Evolutionary conservation across 495 filamentous ascomycete genomes (phyloP), one percentile per base, ranked within the genome.

Genomic region (Cercophora scortea): DNA sequence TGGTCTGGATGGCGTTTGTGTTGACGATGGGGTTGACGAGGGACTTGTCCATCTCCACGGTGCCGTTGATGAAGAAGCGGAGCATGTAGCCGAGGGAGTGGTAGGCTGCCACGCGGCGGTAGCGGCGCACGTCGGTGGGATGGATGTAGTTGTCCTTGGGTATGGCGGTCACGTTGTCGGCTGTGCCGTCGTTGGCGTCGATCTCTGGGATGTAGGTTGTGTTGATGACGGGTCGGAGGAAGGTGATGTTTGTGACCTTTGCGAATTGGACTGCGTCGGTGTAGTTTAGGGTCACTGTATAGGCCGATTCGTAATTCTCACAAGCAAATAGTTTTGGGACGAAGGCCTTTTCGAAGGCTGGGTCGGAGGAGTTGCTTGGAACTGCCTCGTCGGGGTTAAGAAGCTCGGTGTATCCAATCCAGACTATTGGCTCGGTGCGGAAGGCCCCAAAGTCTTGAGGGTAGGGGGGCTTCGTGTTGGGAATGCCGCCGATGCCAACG

Each of bases 321-420:
- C 67, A 72, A 13, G 56, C 69, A 35, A 72, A 64, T 3, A 69
- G 54, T 47, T 69, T 66, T n/a, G 67, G 66, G 18, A 62, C 53
- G 41, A 68, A 70, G 17, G 64, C 52, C 0, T 58, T 52, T 5
- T 50, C 53, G 62, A 62, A 68, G 8, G 50, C 54, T 0, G 67
- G 57, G 18, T 51, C 55, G 9, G 59, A 58, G 0, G 44, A 45
- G 44, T 58, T 59, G 18, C 40, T 40, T 10, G 65, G 67, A 2
- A 54, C 32, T 2, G 53, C 51, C 7, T 55, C 53, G 18, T 52
- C 36, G n/a, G 61, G 59, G 38, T 70, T 47, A 1, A 50, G 51
- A 33, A 57, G 49, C 16, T 52, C 46, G 7, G 60, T 52, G 47
- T 66, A 70, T 5, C 66, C 67, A 25, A 70, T 58, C 67, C 66